phyloP scores from a whole-genome alignment of 1,284 basidiomycete genomes.

The Ceratobasidium sp. region DNA sequence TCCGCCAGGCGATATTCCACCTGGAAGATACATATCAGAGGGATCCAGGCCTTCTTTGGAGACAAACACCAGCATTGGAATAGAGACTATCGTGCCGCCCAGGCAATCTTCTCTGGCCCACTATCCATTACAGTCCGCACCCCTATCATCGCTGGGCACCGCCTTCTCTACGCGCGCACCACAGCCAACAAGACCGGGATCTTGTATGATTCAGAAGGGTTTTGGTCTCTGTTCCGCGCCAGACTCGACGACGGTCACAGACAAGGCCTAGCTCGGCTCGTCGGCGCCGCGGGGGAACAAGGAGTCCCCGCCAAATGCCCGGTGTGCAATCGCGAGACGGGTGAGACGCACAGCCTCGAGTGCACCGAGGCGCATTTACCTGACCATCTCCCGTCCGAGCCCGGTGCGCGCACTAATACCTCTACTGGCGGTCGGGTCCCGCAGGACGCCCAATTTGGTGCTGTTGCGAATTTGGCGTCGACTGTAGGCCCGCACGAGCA shows the following conservation, averaged over 20 bases:
- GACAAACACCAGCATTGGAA: constrained; percentile 76
- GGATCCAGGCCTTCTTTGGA: constrained; percentile 69
- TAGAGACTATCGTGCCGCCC: constrained; percentile 72
- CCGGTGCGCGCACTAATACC: constrained; percentile 19
- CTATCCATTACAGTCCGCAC: constrained; percentile 71
- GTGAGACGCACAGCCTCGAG: constrained; percentile 17
- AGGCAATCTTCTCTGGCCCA: constrained; percentile 75
- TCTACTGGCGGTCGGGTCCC: constrained; percentile 28
- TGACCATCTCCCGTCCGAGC: constrained; percentile 15
- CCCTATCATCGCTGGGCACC: constrained; percentile 76
- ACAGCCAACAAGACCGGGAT: constrained; percentile 72
- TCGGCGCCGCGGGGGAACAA: constrained; percentile 51
- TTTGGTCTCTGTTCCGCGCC: constrained; percentile 66
- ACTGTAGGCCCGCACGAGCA: constrained; percentile 30
- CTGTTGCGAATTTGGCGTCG: constrained; percentile 9
- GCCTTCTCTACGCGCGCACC: constrained; percentile 77
- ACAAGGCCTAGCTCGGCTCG: constrained; percentile 56
- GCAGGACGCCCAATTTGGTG: constrained; percentile 3
- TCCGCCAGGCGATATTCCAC: constrained; percentile 79
- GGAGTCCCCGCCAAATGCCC: constrained; percentile 1
- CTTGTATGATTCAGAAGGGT: constrained; percentile 63
- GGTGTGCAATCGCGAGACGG: neutral
- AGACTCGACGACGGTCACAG: constrained; percentile 53
- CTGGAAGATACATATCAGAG: constrained; percentile 79
- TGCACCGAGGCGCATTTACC: constrained; percentile 21